Conservation (phyloP, 2,329 filamentous ascomycete species). For the Apiospora hydei region DNA sequence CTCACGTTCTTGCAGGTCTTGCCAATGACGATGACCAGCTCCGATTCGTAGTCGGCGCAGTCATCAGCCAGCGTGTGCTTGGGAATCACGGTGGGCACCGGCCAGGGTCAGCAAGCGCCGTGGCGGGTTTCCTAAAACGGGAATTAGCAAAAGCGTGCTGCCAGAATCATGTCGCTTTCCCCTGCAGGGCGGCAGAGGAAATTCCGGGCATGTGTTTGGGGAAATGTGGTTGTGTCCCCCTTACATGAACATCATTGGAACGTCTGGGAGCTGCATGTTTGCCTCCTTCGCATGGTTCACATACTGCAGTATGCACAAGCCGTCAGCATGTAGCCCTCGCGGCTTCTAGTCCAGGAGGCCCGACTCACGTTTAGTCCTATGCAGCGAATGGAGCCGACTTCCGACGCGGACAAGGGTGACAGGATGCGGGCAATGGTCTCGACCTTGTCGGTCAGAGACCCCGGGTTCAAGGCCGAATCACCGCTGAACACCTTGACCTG, state of each 20-base stretch:
- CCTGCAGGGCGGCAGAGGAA: neutral
- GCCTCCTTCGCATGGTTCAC: slow-evolving; percentile 54
- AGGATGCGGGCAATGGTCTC: slow-evolving; percentile 57
- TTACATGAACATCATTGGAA: slow-evolving; percentile 63
- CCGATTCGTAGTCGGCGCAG: slow-evolving; percentile 66
- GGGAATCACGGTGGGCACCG: slow-evolving; percentile 58
- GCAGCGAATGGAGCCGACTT: slow-evolving; percentile 65
- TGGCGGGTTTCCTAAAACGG: slow-evolving; percentile 55
- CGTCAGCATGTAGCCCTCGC: neutral
- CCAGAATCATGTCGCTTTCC: slow-evolving; percentile 12
- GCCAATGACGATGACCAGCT: slow-evolving; percentile 64
- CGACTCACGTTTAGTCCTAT: slow-evolving; percentile 61
- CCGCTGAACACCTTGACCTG: slow-evolving; percentile 64
- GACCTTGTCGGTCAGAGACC: slow-evolving; percentile 52
- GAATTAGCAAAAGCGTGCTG: neutral
- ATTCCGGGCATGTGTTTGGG: neutral
- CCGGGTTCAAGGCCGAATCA: slow-evolving; percentile 62
- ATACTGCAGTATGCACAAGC: slow-evolving; percentile 37
- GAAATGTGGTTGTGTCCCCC: slow-evolving; percentile 17
- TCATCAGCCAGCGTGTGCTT: slow-evolving; percentile 59
- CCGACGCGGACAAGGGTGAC: slow-evolving; percentile 55
- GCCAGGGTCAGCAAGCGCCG: slow-evolving; percentile 61
- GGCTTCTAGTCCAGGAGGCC: slow-evolving; percentile 30
- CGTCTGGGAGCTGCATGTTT: slow-evolving; percentile 57
- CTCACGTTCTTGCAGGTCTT: slow-evolving; percentile 59